Conservation (phyloP, 805 yeast species). For the Lachancea thermotolerans region DNA sequence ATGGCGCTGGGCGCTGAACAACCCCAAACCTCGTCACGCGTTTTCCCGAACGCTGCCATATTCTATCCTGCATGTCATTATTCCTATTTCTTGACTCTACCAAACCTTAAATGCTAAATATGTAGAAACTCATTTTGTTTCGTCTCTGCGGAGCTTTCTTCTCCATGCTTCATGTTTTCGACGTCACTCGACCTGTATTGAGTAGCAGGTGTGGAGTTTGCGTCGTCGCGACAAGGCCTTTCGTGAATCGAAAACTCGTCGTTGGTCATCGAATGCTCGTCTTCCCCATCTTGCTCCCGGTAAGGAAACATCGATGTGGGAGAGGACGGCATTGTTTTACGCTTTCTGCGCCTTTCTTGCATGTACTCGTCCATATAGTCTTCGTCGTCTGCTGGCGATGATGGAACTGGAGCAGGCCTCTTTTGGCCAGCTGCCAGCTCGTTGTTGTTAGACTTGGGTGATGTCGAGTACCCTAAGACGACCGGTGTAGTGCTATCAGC, state of each 20-base stretch:
- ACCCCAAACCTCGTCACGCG: no score
- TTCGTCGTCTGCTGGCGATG: slow-evolving; percentile 6
- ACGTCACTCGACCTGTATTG: slow-evolving; percentile 13
- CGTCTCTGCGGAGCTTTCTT: not conserved
- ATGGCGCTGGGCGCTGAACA: no score
- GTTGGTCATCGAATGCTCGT: slow-evolving; percentile 16
- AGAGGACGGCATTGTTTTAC: slow-evolving; percentile 28
- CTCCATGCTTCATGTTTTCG: slow-evolving; percentile 4
- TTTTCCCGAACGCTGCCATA: no score
- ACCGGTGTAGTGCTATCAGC: slow-evolving; percentile 18
- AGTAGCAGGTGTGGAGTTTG: slow-evolving; percentile 25
- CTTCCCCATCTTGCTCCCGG: slow-evolving; percentile 11
- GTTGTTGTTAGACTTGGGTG: slow-evolving; percentile 6
- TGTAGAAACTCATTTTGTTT: not conserved
- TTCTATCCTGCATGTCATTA: no score
- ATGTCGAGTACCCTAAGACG: slow-evolving; percentile 15
- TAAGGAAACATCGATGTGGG: slow-evolving; percentile 28
- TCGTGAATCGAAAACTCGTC: slow-evolving; percentile 12
- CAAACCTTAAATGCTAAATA: slow-evolving; percentile 1
- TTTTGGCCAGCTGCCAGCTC: not conserved
- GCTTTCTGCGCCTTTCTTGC: slow-evolving; percentile 16
- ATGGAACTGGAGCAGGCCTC: slow-evolving; percentile 4
- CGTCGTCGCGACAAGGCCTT: slow-evolving; percentile 10
- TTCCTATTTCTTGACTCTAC: no score
- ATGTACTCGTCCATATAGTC: slow-evolving; percentile 8